Conservation (phyloP, 805 yeast species). For the Candida glaebosa region DNA sequence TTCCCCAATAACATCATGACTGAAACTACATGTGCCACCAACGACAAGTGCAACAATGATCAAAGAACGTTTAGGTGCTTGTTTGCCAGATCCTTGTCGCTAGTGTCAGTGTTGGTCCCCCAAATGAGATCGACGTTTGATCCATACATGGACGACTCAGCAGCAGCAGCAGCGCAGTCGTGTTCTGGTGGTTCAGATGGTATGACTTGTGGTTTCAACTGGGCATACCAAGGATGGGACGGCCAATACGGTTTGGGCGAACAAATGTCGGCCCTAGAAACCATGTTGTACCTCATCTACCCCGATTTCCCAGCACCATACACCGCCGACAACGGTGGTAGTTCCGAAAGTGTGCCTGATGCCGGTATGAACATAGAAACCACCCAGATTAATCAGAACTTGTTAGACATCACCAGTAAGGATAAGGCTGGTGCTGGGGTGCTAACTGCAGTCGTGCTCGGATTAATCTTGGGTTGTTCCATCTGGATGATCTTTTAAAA, state of each 20-base stretch:
- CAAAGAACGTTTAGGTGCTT: constrained; percentile 75
- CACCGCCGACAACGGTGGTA: constrained; percentile 34
- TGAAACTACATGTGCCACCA: constrained; percentile 58
- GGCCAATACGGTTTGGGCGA: constrained; percentile 76
- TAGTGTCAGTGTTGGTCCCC: constrained; percentile 55
- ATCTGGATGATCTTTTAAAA: constrained; percentile 70
- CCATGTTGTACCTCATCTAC: constrained; percentile 39
- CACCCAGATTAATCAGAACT: constrained; percentile 37
- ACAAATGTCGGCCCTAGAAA: constrained; percentile 75
- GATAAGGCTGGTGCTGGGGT: constrained; percentile 92
- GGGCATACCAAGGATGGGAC: constrained; percentile 65
- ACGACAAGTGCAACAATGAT: constrained; percentile 61
- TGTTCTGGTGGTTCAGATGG: constrained; percentile 86
- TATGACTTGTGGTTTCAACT: constrained; percentile 77
- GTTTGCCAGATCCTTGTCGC: constrained; percentile 59
- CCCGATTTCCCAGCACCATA: constrained; percentile 27
- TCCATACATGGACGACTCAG: constrained; percentile 45
- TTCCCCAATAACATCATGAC: constrained; percentile 50
- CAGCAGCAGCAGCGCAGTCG: constrained; percentile 69
- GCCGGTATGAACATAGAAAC: constrained; percentile 33
- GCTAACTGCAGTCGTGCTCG: constrained; percentile 71
- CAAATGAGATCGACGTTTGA: constrained; percentile 39
- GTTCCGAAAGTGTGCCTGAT: constrained; percentile 29
- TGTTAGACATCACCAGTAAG: constrained; percentile 48
- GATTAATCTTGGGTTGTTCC: constrained; percentile 58